Evolutionary conservation across 2,329 filamentous ascomycete genomes (phyloP), one percentile per base, ranked within the genome.

Genomic region (Phialophora tarda): DNA sequence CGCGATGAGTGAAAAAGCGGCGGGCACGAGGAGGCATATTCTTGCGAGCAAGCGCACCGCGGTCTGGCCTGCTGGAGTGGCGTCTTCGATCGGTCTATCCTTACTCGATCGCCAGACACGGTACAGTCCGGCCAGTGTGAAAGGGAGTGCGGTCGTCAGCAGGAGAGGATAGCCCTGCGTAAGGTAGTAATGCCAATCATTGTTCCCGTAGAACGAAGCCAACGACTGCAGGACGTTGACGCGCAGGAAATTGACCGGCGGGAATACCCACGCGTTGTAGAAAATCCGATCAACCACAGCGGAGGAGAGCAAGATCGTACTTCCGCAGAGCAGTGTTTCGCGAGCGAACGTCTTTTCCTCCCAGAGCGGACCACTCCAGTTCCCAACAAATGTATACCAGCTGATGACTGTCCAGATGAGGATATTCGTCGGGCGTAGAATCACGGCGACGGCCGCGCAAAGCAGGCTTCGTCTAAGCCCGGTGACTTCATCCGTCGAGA

Each of bases 141-240:
- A 96, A 0, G 93, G 93, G 1, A 97, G 81, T 50, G 88, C 88
- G 1, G 92, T 93, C 8, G 90, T 97, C 34, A 95, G 88, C 4
- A 97, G 86, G 0, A 98, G 84, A 1, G 95, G 94, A 28, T 97
- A 84, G 4, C 93, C 95, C 79, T 99, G 93, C 0, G 91, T 90
- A 32, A 96, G 79, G 77, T 97, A 99, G 80, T 98, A 99, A 78
- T 97, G 93, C 85, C 90, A 90, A 69, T 92, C 88, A 78, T 96
- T 98, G 56, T 83, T 86, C 24, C 95, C 95, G 76, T 99, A 99
- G 78, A 98, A 98, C 56, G 94, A 87, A 28, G 95, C 92, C 5
- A 99, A 84, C 7, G 91, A 91, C 77, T 96, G 90, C 23, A 89
- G 87, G 63, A 99, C 84, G 79, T 99, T 99, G 83, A 97, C 94